phyloP scores from a whole-genome alignment of 768 basidiomycete genomes.

The Gymnopilus junonius region DNA sequence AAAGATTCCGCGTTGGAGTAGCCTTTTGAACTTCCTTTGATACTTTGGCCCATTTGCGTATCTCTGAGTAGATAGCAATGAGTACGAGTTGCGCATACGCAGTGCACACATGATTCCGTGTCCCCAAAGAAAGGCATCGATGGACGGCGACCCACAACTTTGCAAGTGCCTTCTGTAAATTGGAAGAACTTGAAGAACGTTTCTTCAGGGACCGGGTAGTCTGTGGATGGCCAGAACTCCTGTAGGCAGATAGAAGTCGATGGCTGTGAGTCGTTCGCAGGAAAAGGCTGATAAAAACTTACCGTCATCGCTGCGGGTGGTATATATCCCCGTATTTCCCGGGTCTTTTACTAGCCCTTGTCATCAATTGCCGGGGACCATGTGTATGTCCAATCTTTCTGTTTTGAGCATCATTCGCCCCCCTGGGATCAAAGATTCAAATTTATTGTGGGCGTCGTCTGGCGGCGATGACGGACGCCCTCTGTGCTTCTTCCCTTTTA shows the following conservation, averaged over 20 bases:
- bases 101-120: background rate
- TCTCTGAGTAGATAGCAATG: background rate
- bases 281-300: background rate
- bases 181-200: background rate
- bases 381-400: background rate
- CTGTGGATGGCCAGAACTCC: background rate
- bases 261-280: background rate
- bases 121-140: background rate
- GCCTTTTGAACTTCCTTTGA: background rate
- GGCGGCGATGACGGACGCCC: background rate
- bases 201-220: background rate
- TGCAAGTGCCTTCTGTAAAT: background rate
- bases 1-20: background rate
- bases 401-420: background rate
- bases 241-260: background rate
- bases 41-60: conserved; percentile 1
- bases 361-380: background rate
- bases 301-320: background rate
- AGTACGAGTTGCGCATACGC: background rate
- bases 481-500: background rate
- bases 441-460: background rate
- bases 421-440: background rate
- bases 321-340: background rate
- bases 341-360: background rate
- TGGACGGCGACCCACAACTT: background rate